Percentiles rank a stretch among this genome's conserved stretches.
Conservation (phyloP, 306 rosid species). For the Casuarina equisetifolia region DNA sequence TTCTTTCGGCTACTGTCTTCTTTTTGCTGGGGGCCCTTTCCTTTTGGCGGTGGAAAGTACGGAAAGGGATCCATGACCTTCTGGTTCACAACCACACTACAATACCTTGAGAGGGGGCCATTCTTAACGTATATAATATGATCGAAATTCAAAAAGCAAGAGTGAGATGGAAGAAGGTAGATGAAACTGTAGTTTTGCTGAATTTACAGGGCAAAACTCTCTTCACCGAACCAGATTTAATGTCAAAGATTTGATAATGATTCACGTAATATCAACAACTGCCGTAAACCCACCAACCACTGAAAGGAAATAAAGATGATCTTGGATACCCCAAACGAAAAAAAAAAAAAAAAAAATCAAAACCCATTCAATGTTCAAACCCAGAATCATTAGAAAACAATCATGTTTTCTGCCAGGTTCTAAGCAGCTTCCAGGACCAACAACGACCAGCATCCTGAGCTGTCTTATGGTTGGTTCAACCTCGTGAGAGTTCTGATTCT, state of each 20-base stretch:
- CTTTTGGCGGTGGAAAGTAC: neutral
- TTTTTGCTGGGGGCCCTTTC: neutral
- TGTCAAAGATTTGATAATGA: constrained; percentile 25
- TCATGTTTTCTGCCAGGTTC: no score
- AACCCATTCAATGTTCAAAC: neutral
- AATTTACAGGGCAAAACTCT: constrained; percentile 2
- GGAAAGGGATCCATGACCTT: constrained; percentile 21
- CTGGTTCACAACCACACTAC: neutral
- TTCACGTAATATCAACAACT: neutral
- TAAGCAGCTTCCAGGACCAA: neutral
- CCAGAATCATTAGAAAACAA: neutral
- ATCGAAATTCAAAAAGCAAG: neutral
- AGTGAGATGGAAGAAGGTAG: neutral
- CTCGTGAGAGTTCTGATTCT: neutral
- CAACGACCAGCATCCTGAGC: neutral
- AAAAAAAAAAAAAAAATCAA: neutral
- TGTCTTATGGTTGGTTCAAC: neutral
- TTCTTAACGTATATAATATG: neutral
- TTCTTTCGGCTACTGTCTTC: no score
- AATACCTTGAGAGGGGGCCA: neutral
- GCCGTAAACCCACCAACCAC: constrained; percentile 10
- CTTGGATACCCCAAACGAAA: neutral
- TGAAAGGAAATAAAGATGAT: neutral
- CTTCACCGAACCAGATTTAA: constrained; percentile 1
- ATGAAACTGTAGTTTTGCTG: neutral